A percentile compares a stretch with the other conserved stretches of the same genome.
phyloP scores from a whole-genome alignment of 2,329 filamentous ascomycete species.

The Xylaria sp. region DNA sequence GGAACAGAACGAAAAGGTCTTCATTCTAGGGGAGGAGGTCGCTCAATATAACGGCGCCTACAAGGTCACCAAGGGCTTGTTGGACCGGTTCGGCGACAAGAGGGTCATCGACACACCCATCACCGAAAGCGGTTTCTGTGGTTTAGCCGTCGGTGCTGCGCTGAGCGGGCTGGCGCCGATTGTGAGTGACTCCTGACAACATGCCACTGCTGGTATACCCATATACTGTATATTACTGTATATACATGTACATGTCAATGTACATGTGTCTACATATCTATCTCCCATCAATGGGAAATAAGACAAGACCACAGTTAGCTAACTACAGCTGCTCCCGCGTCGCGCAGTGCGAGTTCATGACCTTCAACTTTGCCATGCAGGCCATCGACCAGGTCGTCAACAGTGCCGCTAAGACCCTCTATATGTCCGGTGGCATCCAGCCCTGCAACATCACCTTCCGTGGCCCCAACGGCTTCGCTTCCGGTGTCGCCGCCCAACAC shows the following conservation, averaged over 20 bases:
- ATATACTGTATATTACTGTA: not conserved
- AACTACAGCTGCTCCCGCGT: constrained; percentile 1
- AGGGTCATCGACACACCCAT: constrained; percentile 98
- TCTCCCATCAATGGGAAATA: not conserved
- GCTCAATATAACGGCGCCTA: constrained; percentile 99
- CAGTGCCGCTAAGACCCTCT: constrained; percentile 98
- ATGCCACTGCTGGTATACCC: not conserved
- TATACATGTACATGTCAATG: not conserved
- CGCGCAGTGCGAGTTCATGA: constrained; percentile 96
- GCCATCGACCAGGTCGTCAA: constrained; percentile 99
- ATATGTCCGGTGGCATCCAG: constrained; percentile 99
- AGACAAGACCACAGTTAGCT: constrained; percentile 8
- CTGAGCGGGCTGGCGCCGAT: constrained; percentile 94
- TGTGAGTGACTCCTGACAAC: constrained; percentile 62
- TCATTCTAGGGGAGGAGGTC: constrained; percentile 96
- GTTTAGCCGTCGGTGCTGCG: constrained; percentile 93
- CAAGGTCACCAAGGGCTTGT: constrained; percentile 97
- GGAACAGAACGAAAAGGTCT: constrained; percentile 93
- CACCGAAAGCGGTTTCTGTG: constrained; percentile 94
- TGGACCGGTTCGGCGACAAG: constrained; percentile 97
- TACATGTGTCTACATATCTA: not conserved
- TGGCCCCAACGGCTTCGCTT: constrained; percentile 96
- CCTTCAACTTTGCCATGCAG: constrained; percentile 99
- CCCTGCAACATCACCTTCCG: constrained; percentile 99
- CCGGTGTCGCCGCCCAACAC: constrained; percentile 96